phyloP scores from a whole-genome alignment of 2,329 filamentous ascomycete genomes.

The Pestalotiopsis sp. region DNA sequence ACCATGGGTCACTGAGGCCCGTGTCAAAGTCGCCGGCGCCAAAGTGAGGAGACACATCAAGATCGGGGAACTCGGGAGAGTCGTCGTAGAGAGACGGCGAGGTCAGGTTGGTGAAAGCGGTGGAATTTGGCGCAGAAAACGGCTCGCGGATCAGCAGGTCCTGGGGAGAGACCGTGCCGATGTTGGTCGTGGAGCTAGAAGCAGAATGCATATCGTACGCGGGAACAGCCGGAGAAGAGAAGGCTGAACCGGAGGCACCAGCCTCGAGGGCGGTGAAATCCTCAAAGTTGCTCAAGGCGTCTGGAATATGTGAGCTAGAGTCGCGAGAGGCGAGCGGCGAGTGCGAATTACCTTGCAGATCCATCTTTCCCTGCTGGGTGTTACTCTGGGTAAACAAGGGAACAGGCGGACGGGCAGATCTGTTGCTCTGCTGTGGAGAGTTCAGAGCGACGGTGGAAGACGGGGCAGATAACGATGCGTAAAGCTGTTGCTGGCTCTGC shows the following conservation, averaged over 20 bases:
- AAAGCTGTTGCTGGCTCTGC: conserved; percentile 52
- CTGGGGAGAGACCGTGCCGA: conserved; percentile 80
- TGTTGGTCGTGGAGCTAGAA: conserved; percentile 53
- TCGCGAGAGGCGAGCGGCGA: not conserved
- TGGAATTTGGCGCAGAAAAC: conserved; percentile 79
- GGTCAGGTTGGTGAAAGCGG: conserved; percentile 80
- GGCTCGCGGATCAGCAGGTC: conserved; percentile 74
- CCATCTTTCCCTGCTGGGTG: conserved; percentile 50
- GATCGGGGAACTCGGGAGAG: conserved; percentile 73
- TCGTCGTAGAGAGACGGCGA: conserved; percentile 79
- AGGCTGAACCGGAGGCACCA: conserved; percentile 49
- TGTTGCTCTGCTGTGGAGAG: conserved; percentile 44
- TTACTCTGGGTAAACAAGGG: conserved; percentile 69
- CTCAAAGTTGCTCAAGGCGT: conserved; percentile 61
- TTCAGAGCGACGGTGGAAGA: conserved; percentile 61
- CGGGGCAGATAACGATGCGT: conserved; percentile 65
- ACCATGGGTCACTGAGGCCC: conserved; percentile 63
- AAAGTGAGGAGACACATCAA: conserved; percentile 80
- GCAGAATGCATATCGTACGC: conserved; percentile 52
- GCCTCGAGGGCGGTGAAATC: conserved; percentile 60
- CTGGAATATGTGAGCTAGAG: conserved; percentile 33
- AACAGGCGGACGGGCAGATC: conserved; percentile 65
- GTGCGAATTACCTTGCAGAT: conserved; percentile 53
- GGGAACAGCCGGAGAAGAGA: conserved; percentile 54
- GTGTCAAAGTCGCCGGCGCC: conserved; percentile 58